These are phyloP conservation scores for Sphaerulina vaccinii DNA, from an alignment of 2,329 filamentous ascomycete genomes.

Conservation along the genomic window DNA sequence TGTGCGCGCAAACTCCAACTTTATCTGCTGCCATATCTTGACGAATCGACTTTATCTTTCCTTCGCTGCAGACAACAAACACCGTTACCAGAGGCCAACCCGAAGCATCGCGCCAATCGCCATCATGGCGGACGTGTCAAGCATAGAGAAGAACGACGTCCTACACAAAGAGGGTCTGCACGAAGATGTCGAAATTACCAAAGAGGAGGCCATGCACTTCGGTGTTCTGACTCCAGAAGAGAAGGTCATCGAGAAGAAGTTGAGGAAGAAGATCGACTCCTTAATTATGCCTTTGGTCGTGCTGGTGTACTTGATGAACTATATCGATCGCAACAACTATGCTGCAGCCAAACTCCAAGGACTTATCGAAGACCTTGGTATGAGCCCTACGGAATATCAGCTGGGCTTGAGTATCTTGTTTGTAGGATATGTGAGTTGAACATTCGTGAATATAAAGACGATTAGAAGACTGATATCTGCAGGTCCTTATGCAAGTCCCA, in stretches of 20 bases:
- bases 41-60: too few species aligned
- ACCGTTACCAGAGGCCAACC: not conserved
- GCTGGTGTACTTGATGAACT: slow-evolving; percentile 53
- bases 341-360: slow-evolving; percentile 65
- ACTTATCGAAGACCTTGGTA: slow-evolving; percentile 59
- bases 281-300: slow-evolving; percentile 69
- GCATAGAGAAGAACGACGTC: slow-evolving; percentile 24
- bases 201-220: slow-evolving; percentile 30
- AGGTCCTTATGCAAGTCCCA: slow-evolving; percentile 45
- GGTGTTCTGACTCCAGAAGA: slow-evolving; percentile 34
- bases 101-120: not conserved
- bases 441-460: not conserved
- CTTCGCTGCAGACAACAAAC: not conserved
- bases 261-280: slow-evolving; percentile 70
- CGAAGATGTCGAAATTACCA: slow-evolving; percentile 21
- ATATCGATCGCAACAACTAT: slow-evolving; percentile 55
- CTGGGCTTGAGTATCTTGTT: slow-evolving; percentile 59
- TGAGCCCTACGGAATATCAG: slow-evolving; percentile 63
- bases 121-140: slow-evolving; percentile 3
- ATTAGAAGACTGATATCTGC: slow-evolving; percentile 3
- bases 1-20: not conserved
- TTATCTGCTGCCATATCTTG: too few species aligned
- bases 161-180: slow-evolving; percentile 29
- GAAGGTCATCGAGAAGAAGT: slow-evolving; percentile 49
- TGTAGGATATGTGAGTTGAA: slow-evolving; percentile 53